phyloP scores from a whole-genome alignment of 192 early-diverging fungal species.

The Backusella mclennaniae region DNA sequence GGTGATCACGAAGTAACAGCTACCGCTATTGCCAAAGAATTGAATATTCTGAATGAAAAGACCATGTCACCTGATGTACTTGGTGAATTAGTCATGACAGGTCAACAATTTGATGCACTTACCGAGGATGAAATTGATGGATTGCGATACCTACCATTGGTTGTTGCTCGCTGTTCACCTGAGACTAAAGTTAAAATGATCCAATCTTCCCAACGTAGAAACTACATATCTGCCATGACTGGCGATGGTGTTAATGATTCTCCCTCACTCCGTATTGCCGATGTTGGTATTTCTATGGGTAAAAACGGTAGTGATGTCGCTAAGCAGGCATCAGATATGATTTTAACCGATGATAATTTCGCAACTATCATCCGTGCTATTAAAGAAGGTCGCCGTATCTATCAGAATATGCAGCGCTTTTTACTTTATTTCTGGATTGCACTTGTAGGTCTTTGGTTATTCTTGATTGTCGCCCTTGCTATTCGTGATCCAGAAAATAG shows the following conservation, averaged over 20 bases:
- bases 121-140: constrained; percentile 80
- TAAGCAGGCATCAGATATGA: constrained; percentile 88
- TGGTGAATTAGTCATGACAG: constrained; percentile 73
- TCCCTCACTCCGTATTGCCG: constrained; percentile 32
- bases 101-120: constrained; percentile 80
- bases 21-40: constrained; percentile 84
- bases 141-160: constrained; percentile 76
- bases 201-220: constrained; percentile 73
- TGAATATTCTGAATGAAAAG: constrained; percentile 63
- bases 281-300: constrained; percentile 66
- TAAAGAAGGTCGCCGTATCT: constrained; percentile 80
- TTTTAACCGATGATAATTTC: constrained; percentile 81
- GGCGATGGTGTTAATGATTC: constrained; percentile 79
- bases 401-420: constrained; percentile 75
- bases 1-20: constrained; percentile 85
- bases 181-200: constrained; percentile 99
- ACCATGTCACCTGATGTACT: constrained; percentile 37
- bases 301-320: constrained; percentile 90
- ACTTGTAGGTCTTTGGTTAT: constrained; percentile 53
- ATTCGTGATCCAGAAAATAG: constrained; percentile 57
- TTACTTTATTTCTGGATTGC: constrained; percentile 52
- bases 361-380: constrained; percentile 77
- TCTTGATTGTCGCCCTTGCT: constrained; percentile 65
- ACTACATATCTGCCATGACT: constrained; percentile 83
- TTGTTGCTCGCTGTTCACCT: constrained; percentile 88